A percentile compares a stretch with the other conserved stretches of the same genome.
Conservation (phyloP, 352 stramenopile genomes). For the Pythium insidiosum region DNA sequence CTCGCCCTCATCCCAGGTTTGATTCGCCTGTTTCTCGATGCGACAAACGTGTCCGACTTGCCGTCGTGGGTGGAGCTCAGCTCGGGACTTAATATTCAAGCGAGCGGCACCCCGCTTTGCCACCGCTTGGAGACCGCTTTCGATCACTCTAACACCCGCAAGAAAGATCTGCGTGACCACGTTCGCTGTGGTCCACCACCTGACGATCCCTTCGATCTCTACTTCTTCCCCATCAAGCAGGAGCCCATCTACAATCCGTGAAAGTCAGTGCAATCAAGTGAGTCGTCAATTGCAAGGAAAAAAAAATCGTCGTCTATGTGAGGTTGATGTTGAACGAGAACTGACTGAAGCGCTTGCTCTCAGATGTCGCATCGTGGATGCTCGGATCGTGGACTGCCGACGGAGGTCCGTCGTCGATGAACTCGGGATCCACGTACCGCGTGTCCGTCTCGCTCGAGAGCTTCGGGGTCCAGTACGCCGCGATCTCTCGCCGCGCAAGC, state of each 20-base stretch:
- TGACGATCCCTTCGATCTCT: too few relatives aligned
- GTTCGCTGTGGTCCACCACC: too few relatives aligned
- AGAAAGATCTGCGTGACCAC: too few relatives aligned
- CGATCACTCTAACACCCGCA: too few relatives aligned
- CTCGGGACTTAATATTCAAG: not conserved
- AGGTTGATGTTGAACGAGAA: constrained; percentile 88
- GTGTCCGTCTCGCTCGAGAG: constrained; percentile 82
- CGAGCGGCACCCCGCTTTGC: not conserved
- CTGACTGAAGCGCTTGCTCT: constrained; percentile 84
- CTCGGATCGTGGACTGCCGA: constrained; percentile 77
- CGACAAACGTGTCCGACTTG: not conserved
- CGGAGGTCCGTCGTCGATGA: constrained; percentile 78
- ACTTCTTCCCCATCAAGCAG: too few relatives aligned
- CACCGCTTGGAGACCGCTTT: not conserved
- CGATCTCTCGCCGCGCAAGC: constrained; percentile 57
- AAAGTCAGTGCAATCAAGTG: too few relatives aligned
- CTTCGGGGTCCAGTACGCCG: constrained; percentile 77
- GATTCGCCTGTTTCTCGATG: not conserved
- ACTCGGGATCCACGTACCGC: constrained; percentile 84
- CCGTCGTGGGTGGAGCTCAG: not conserved
- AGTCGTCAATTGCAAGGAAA: too few relatives aligned
- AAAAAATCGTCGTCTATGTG: too few relatives aligned
- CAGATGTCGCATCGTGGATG: constrained; percentile 41
- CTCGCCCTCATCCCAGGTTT: too few relatives aligned
- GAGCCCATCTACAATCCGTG: too few relatives aligned